Conservation (phyloP, 139 green algal species). For the Gonium pectorale region DNA sequence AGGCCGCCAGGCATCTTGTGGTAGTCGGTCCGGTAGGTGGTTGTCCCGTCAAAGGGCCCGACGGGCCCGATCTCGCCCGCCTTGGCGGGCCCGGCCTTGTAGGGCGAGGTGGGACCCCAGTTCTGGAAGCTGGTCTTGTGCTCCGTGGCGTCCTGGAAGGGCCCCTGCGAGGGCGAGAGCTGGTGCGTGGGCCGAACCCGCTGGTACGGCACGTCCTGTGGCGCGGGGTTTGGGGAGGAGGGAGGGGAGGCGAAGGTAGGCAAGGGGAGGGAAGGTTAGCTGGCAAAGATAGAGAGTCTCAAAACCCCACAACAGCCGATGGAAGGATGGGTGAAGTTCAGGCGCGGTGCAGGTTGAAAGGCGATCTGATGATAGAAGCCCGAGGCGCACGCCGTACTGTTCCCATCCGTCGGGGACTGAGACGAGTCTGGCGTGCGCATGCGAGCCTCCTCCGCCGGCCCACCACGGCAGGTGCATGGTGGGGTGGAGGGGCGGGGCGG, state of each 20-base stretch:
- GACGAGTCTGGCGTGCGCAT: too few relatives aligned
- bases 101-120: constrained; percentile 19
- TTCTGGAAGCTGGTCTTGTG: constrained; percentile 27
- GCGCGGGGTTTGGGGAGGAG: not conserved
- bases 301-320: too few relatives aligned
- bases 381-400: too few relatives aligned
- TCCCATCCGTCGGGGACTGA: too few relatives aligned
- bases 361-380: too few relatives aligned
- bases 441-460: too few relatives aligned
- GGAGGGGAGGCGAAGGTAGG: not conserved
- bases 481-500: too few relatives aligned
- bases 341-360: too few relatives aligned
- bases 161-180: not conserved
- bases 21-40: constrained; percentile 35
- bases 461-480: too few relatives aligned
- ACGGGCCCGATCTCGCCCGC: not conserved
- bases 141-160: constrained; percentile 29
- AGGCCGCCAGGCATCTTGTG: constrained; percentile 1
- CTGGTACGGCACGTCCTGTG: constrained; percentile 35
- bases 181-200: not conserved
- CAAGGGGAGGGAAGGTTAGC: too few relatives aligned
- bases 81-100: not conserved
- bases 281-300: too few relatives aligned
- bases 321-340: too few relatives aligned
- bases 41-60: constrained; percentile 27